A percentile compares a stretch with the other conserved stretches of the same genome.
Evolutionary conservation across 2,329 filamentous ascomycete genomes (phyloP).

Genomic region (Xylariaceae sp.): DNA sequence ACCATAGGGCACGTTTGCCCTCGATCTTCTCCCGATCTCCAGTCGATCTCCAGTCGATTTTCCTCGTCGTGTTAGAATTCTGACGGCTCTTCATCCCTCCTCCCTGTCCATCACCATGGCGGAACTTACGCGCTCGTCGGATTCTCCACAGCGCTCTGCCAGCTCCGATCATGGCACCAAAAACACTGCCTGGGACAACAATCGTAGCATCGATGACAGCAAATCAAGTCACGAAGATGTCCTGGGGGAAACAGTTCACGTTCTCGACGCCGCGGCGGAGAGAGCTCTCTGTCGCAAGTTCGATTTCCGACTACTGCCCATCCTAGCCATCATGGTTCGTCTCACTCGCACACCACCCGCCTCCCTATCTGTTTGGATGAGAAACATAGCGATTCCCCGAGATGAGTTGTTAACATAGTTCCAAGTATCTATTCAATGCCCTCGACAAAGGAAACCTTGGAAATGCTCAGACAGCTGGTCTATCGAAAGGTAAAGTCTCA

Average conservation of each 20-base stretch:
- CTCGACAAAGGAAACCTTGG: constrained; percentile 49
- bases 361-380: not conserved
- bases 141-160: not conserved
- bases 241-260: constrained; percentile 30
- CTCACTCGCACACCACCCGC: not conserved
- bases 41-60: not conserved
- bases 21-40: not conserved
- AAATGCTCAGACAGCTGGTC: constrained; percentile 52
- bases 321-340: constrained; percentile 47
- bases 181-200: constrained; percentile 1
- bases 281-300: constrained; percentile 49
- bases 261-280: constrained; percentile 42
- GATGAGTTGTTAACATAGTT: not conserved
- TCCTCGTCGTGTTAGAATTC: not conserved
- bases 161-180: not conserved
- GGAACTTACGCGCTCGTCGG: constrained; percentile 2
- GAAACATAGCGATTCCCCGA: too few species aligned
- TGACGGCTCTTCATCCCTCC: not conserved
- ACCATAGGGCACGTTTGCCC: not conserved
- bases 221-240: constrained; percentile 29
- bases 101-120: constrained; percentile 3
- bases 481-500: constrained; percentile 33
- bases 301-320: constrained; percentile 48
- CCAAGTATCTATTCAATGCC: constrained; percentile 40
- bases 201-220: constrained; percentile 19